Percentiles rank a stretch among this genome's conserved stretches.
Evolutionary conservation across 768 basidiomycete species (phyloP).

Genomic region (Boletus rubroflammeus): DNA sequence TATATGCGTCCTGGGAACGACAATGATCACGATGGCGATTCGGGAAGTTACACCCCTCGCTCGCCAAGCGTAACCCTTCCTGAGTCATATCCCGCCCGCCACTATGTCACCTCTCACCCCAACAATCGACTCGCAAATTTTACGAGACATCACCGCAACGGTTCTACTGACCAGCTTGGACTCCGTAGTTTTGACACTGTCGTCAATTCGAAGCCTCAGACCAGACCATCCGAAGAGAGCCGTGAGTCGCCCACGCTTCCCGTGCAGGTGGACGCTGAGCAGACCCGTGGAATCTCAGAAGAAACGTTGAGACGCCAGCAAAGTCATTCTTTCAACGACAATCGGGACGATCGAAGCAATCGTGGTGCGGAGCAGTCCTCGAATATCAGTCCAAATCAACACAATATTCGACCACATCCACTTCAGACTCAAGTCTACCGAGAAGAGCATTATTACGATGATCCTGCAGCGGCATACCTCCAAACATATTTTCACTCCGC

Average conservation of each 20-base stretch:
- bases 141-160: constrained; percentile 51
- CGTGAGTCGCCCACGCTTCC: constrained; percentile 25
- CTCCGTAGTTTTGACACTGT: constrained; percentile 57
- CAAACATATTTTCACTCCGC: constrained; percentile 55
- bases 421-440: constrained; percentile 41
- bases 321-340: constrained; percentile 17
- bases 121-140: constrained; percentile 34
- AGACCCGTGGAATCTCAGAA: constrained; percentile 12
- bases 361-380: constrained; percentile 21
- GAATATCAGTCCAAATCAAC: constrained; percentile 12
- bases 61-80: constrained; percentile 64
- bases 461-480: constrained; percentile 56
- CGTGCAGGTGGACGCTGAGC: constrained; percentile 16
- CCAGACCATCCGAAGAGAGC: constrained; percentile 23
- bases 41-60: constrained; percentile 60
- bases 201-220: constrained; percentile 44
- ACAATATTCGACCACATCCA: constrained; percentile 36
- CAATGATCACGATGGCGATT: constrained; percentile 45
- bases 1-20: constrained; percentile 32
- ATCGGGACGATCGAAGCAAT: constrained; percentile 20
- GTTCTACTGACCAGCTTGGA: constrained; percentile 59
- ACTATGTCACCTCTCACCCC: constrained; percentile 30
- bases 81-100: constrained; percentile 36
- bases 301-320: constrained; percentile 19
- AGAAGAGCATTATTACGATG: constrained; percentile 63